A percentile compares a stretch with the other conserved stretches of the same genome.
phyloP scores from a whole-genome alignment of 2,329 filamentous ascomycete genomes.

The Lasiodiplodia hormozganensis region DNA sequence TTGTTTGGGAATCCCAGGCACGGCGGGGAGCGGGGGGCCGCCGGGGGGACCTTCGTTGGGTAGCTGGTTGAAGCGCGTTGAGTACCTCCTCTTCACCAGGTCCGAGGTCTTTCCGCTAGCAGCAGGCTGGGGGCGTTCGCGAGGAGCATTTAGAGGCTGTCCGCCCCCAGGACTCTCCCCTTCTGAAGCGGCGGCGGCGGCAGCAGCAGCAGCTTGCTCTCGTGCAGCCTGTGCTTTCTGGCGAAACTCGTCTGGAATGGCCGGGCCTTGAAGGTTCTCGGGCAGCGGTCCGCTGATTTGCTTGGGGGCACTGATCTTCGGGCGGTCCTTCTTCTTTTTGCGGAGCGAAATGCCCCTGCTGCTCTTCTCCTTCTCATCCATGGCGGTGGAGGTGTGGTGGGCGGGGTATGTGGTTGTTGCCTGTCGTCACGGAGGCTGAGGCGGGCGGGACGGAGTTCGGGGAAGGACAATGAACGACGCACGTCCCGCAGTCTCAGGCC shows the following conservation, averaged over 20 bases:
- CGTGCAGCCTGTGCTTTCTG: slow-evolving; percentile 9
- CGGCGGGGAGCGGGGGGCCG: slow-evolving; percentile 67
- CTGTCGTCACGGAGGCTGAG: slow-evolving; percentile 20
- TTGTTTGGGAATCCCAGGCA: slow-evolving; percentile 68
- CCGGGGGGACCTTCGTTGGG: slow-evolving; percentile 70
- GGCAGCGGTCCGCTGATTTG: slow-evolving; percentile 58
- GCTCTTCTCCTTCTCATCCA: slow-evolving; percentile 49
- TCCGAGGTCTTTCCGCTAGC: slow-evolving; percentile 68
- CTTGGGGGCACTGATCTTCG: slow-evolving; percentile 66
- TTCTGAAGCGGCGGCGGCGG: neutral
- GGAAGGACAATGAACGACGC: slow-evolving; percentile 24
- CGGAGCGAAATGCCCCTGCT: slow-evolving; percentile 65
- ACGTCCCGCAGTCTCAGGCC: slow-evolving; percentile 5
- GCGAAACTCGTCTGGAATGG: slow-evolving; percentile 28
- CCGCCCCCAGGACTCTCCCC: slow-evolving; percentile 32
- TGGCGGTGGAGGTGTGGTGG: slow-evolving; percentile 30
- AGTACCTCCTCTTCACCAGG: slow-evolving; percentile 93
- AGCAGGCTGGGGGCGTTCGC: slow-evolving; percentile 53
- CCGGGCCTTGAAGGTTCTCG: slow-evolving; percentile 28
- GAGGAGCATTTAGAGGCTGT: slow-evolving; percentile 37
- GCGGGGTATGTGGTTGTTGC: neutral
- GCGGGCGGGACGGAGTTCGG: slow-evolving; percentile 27
- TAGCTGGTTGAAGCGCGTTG: slow-evolving; percentile 84
- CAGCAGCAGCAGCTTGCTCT: neutral
- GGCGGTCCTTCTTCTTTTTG: slow-evolving; percentile 63